Evolutionary conservation across 169 alveolate species (phyloP).

Genomic region (Perkinsus chesapeaki): DNA sequence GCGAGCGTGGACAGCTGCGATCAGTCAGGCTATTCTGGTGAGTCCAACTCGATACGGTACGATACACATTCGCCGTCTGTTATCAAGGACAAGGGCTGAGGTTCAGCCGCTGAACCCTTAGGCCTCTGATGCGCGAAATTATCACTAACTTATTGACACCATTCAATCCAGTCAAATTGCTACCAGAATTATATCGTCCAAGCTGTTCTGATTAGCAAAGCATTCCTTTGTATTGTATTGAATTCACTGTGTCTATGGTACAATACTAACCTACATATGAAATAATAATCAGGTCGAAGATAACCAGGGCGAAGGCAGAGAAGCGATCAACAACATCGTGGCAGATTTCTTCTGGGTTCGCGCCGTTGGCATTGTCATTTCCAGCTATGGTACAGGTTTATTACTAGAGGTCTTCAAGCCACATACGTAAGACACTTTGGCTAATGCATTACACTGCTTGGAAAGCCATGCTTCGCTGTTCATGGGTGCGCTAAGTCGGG

Average conservation of each 20-base stretch:
- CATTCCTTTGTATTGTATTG: no score
- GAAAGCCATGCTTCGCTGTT: neutral
- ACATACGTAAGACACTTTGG: neutral
- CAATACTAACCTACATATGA: neutral
- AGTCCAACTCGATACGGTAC: neutral
- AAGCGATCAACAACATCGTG: neutral
- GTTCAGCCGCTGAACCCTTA: no score
- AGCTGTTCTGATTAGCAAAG: no score
- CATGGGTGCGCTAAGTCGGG: neutral
- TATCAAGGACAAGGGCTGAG: no score
- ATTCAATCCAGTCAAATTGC: no score
- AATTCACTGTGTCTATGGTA: no score
- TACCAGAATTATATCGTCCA: no score
- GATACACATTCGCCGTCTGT: no score
- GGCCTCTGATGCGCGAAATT: no score
- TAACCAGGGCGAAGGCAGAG: neutral
- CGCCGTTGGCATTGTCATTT: neutral
- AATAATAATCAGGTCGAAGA: neutral
- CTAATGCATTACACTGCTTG: neutral
- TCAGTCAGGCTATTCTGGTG: neutral
- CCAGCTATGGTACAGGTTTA: neutral
- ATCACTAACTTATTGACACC: no score
- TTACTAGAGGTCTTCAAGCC: neutral
- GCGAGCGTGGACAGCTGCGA: neutral
- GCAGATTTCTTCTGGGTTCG: slow-evolving; percentile 15